Base-by-base conservation (phyloP, 768 basidiomycete genomes). In the Cystofilobasidium macerans region DNA sequence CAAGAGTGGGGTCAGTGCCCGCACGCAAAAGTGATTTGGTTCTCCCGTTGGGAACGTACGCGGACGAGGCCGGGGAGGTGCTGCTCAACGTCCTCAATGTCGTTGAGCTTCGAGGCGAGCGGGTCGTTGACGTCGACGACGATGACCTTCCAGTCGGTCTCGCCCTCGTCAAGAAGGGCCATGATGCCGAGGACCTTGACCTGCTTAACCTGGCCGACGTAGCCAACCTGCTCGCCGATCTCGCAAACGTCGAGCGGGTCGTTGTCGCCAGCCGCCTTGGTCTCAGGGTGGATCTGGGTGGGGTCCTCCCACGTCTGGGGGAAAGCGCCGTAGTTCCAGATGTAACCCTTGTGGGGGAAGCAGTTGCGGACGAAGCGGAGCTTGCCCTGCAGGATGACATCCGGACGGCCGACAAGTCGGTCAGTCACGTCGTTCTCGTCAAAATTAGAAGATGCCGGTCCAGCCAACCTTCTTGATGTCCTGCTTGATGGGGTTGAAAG, bases 121-220 rank as follows among this genome's bases (percentile, higher is more conserved):
- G 95, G 94, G 76, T 98, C 95, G 71, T 84, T 83, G 69, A 95
- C 83, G 76, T 98, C 95, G 71, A 98, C 90, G 76, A 94, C 95
- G 78, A 99, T 84, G 80, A 99, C 89, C 79, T 99, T 99, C 95
- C 95, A 99, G 81, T 98, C 95, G 71, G 95, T 98, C 81, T 98
- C 95, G 73, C 95, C 95, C 77, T 98, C 95, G 75, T 99, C 95
- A 71, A 98, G 86, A 66, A 98, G 82, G 65, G 95, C 95, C 94
- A 98, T 98, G 84, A 98, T 94, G 69, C 95, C 95, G 73, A 99
- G 89, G 71, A 99, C 88, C 82, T 99, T 99, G 84, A 99, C 95
- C 78, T 97, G 95, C 81, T 98, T 99, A 78, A 99, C 84, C 77
- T 98, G 93, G 65, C 95, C 95, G 69, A 86, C 84, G 77, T 92